Evolutionary conservation across 306 rosid genomes (phyloP), one percentile per base, ranked within the genome.

Genomic region (Quercus glauca): DNA sequence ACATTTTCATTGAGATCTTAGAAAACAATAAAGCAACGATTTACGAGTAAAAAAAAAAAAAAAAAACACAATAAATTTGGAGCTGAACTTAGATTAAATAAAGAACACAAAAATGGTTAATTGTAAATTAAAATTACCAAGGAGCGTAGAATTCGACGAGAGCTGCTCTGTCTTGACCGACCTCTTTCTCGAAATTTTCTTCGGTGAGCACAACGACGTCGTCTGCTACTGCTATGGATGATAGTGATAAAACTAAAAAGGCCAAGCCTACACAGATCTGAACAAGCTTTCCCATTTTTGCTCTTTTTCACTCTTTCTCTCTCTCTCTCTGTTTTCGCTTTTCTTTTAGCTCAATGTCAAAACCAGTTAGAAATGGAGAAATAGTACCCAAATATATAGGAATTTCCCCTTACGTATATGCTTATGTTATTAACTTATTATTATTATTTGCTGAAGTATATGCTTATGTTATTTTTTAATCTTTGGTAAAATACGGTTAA

Each of bases 71-170:
- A 67, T 67, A 67, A 35, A 35, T 35, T 35, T 1, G 37, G 43
- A 73, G 49, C 57, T 35, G 4, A 33, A 4, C 35, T 21, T 25
- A 67, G 33, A 33, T 17, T 1, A 67, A 9, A 67, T 12, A 67
- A 35, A 35, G 3, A 1, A 18, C 73, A 58, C 53, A 18, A 23
- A 6, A 13, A 57, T 37, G 51, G 53, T 41, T 41, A 7, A 41
- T 41, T 41, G 45, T 41, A 8, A 41, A 41, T 41, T 41, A 41
- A 41, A 41, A 23, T 3, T 89, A 95, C 96, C 99, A 95, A 37
- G 99, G 99, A 73, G 99, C 99, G 82, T 96, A 96, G 87, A 95
- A 95, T 85, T 95, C 93, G 75, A 95, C 98, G 72, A 93, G 93
- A 84, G 99, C 97, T 84, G 89, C 92, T 82, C 71, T 87, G 71